phyloP scores from a whole-genome alignment of 345 rosid genomes.

The Garcia nutans region DNA sequence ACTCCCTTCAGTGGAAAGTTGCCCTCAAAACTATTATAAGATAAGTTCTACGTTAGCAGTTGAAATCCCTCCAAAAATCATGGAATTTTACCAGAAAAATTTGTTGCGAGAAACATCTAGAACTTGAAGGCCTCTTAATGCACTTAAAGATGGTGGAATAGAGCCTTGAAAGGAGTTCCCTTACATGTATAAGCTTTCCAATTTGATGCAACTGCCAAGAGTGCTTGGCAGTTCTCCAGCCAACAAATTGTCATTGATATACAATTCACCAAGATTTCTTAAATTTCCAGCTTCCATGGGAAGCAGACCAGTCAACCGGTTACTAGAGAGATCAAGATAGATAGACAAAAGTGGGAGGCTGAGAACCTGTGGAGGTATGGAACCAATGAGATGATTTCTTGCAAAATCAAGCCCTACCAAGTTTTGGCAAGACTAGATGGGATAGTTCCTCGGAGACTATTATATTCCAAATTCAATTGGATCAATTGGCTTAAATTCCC shows the following conservation, averaged over 20 bases:
- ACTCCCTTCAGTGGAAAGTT: neutral
- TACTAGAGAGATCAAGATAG: neutral
- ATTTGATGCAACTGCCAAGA: neutral
- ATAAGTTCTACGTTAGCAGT: neutral
- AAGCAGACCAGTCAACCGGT: neutral
- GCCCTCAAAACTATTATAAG: neutral
- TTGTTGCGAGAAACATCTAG: constrained; percentile 5
- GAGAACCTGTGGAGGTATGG: neutral
- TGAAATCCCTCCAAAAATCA: neutral
- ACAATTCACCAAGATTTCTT: neutral
- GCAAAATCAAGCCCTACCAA: neutral
- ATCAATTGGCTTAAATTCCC: neutral
- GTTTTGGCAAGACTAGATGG: neutral
- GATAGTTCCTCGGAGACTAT: neutral
- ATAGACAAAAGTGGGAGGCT: neutral
- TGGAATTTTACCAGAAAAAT: constrained; percentile 6
- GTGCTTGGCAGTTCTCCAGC: neutral
- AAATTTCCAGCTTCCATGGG: neutral
- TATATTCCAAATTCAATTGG: neutral
- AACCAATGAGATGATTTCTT: neutral
- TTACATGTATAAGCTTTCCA: neutral
- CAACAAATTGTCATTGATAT: constrained; percentile 1
- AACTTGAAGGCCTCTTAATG: neutral
- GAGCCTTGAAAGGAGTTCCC: neutral
- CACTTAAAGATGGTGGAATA: neutral